Percentiles rank a stretch among this genome's conserved stretches.
phyloP scores from a whole-genome alignment of 208 protist species.

The Balamuthia mandrillaris region DNA sequence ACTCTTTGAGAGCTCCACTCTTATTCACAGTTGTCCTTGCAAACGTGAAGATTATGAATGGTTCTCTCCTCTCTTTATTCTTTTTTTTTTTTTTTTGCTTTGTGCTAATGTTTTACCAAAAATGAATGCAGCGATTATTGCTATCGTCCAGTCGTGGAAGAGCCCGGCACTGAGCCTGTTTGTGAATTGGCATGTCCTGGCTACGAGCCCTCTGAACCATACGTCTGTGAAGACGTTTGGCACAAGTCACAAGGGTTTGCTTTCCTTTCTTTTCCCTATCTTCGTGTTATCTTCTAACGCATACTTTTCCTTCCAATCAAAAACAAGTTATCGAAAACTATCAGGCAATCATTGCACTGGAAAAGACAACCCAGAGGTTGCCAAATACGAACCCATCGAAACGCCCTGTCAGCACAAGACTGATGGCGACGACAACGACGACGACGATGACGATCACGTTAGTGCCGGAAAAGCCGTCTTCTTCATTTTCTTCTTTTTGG shows the following conservation, averaged over 20 bases:
- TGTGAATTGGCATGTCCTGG: background rate
- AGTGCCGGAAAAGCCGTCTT: too few species aligned
- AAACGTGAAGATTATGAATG: conserved; percentile 11
- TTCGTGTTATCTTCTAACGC: background rate
- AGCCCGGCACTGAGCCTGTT: background rate
- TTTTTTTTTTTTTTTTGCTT: background rate
- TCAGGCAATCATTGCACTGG: too few species aligned
- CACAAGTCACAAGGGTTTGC: background rate
- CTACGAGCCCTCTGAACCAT: background rate
- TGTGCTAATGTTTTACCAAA: background rate
- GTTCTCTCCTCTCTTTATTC: background rate
- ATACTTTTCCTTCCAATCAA: background rate
- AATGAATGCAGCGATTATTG: background rate
- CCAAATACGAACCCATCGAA: too few species aligned
- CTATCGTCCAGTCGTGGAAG: background rate
- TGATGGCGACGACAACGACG: too few species aligned
- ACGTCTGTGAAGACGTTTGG: background rate
- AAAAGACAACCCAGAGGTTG: too few species aligned
- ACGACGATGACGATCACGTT: too few species aligned
- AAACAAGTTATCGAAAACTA: too few species aligned
- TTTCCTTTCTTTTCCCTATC: background rate
- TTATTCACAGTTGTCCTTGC: background rate
- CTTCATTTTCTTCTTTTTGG: too few species aligned
- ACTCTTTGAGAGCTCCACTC: background rate
- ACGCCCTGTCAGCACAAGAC: too few species aligned